Percentiles rank a stretch among this genome's conserved stretches.
Evolutionary conservation across 2,329 filamentous ascomycete genomes (phyloP).

Genomic region (Leptographium lundbergii): DNA sequence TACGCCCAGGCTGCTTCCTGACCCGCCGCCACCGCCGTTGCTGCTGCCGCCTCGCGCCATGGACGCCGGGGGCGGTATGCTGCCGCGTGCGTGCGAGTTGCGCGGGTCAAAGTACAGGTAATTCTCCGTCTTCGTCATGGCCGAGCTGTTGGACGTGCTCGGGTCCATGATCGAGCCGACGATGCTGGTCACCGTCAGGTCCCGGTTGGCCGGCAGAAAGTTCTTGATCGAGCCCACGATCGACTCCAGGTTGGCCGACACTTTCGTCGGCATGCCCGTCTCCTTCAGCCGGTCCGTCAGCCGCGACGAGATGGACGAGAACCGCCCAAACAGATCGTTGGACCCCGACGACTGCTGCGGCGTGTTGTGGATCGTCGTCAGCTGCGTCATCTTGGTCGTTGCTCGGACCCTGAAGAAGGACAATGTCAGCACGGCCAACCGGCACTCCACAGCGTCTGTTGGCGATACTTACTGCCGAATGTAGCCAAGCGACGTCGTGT

Average conservation of each 20-base stretch:
- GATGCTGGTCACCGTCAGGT: slow-evolving; percentile 94
- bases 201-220: slow-evolving; percentile 90
- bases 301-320: slow-evolving; percentile 82
- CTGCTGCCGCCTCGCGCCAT: slow-evolving; percentile 23
- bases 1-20: slow-evolving; percentile 17
- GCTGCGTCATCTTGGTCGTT: slow-evolving; percentile 96
- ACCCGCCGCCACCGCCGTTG: not conserved
- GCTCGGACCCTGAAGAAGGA: slow-evolving; percentile 22
- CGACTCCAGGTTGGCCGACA: slow-evolving; percentile 76
- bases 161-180: slow-evolving; percentile 98
- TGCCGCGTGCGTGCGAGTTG: slow-evolving; percentile 83
- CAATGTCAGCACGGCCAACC: not conserved
- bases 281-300: slow-evolving; percentile 92
- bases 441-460: too few species aligned
- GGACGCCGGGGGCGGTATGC: slow-evolving; percentile 69
- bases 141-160: slow-evolving; percentile 73
- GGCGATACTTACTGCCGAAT: slow-evolving; percentile 57
- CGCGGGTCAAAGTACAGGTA: slow-evolving; percentile 97
- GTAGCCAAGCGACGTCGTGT: slow-evolving; percentile 70
- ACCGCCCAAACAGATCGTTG: slow-evolving; percentile 80
- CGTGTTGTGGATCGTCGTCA: slow-evolving; percentile 72
- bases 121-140: slow-evolving; percentile 89
- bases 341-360: slow-evolving; percentile 46
- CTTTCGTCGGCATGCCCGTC: slow-evolving; percentile 57
- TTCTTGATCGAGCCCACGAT: slow-evolving; percentile 96